phyloP scores from a whole-genome alignment of 2,329 filamentous ascomycete genomes.

The Penicillium sp. region DNA sequence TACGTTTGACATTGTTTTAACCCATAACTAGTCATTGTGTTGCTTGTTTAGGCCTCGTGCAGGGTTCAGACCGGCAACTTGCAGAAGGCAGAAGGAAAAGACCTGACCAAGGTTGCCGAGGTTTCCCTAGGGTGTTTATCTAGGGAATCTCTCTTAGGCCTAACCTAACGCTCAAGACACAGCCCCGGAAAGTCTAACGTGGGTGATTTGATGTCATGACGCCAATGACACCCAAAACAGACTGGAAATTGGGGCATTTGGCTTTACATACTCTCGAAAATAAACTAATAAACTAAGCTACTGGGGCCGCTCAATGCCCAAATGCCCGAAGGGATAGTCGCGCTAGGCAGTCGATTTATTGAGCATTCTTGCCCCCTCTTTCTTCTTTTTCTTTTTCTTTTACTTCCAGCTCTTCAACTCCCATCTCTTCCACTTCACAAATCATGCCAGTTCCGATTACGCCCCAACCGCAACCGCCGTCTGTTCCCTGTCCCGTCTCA shows the following conservation, averaged over 20 bases:
- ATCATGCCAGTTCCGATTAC: slow-evolving; percentile 37
- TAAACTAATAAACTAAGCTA: not conserved
- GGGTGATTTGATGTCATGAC: not conserved
- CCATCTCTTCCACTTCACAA: not conserved
- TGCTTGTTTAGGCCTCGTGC: slow-evolving; percentile 21
- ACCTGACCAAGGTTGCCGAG: not conserved
- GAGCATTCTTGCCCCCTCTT: not conserved
- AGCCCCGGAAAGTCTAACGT: not conserved
- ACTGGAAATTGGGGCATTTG: not conserved
- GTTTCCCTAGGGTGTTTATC: not conserved
- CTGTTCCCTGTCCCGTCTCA: slow-evolving; percentile 23
- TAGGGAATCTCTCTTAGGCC: no score
- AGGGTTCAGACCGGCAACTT: slow-evolving; percentile 19
- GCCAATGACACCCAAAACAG: not conserved
- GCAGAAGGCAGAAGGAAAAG: slow-evolving; percentile 7
- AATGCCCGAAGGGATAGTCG: not conserved
- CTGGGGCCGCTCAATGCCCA: not conserved
- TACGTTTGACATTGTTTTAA: no score
- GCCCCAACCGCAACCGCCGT: slow-evolving; percentile 23
- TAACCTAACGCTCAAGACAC: not conserved
- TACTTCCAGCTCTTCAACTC: not conserved
- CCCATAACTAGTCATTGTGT: not conserved
- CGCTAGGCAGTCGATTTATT: not conserved
- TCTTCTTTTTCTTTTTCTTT: not conserved
- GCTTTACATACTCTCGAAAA: no score